These are phyloP conservation scores for Isabelozyma rhagii DNA, from an alignment of 805 yeast species.

Conservation along the genomic window DNA sequence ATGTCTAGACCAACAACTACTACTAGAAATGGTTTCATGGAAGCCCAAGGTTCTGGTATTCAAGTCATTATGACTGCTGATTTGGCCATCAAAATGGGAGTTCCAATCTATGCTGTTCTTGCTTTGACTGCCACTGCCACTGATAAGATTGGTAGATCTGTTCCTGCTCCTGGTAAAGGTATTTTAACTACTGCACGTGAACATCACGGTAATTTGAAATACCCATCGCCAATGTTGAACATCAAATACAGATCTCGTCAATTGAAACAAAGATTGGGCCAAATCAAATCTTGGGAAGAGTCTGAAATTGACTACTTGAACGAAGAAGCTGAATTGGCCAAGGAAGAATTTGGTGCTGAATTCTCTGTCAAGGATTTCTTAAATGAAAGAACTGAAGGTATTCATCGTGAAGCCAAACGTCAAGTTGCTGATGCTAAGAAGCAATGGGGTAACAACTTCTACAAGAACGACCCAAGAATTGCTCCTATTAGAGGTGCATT, in stretches of 20 bases:
- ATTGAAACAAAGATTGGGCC: slow-evolving; percentile 71
- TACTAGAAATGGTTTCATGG: slow-evolving; percentile 97
- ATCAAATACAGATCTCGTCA: slow-evolving; percentile 93
- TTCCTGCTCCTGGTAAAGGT: slow-evolving; percentile 99
- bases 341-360: slow-evolving; percentile 50
- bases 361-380: slow-evolving; percentile 49
- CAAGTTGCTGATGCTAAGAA: slow-evolving; percentile 87
- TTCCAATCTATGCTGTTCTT: slow-evolving; percentile 93
- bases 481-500: slow-evolving; percentile 96
- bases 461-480: slow-evolving; percentile 85
- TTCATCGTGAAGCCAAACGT: slow-evolving; percentile 76
- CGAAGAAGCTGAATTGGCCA: slow-evolving; percentile 63
- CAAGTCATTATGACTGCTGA: slow-evolving; percentile 95
- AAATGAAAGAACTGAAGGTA: slow-evolving; percentile 82
- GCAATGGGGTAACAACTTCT: slow-evolving; percentile 96
- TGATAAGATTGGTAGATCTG: slow-evolving; percentile 97
- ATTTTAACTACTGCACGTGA: slow-evolving; percentile 97
- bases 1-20: slow-evolving; percentile 99
- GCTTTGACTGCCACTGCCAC: slow-evolving; percentile 96
- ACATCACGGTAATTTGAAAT: slow-evolving; percentile 75
- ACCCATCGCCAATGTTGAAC: slow-evolving; percentile 77
- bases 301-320: slow-evolving; percentile 67
- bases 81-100: slow-evolving; percentile 96
- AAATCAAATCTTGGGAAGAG: slow-evolving; percentile 83
- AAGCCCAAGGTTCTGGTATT: slow-evolving; percentile 98